Base-by-base conservation (phyloP, 805 yeast genomes). In the Saccharomycopsis sp. region DNA sequence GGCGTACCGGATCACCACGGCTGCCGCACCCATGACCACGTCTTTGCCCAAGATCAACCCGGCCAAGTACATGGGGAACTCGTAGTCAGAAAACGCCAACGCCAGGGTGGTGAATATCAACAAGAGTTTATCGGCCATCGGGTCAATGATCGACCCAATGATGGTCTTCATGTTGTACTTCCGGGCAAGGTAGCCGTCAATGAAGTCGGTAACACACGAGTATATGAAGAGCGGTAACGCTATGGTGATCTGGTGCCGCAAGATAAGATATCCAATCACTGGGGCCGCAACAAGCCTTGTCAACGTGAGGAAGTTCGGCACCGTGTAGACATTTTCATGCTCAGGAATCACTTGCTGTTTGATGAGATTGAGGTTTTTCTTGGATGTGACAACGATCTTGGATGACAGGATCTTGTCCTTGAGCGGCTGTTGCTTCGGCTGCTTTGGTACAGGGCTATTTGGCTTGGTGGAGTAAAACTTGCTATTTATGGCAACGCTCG, bases 141-240 rank as follows among this genome's bases (percentile, higher is more conserved):
- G 99, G 54, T 92, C 99, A 25, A 94, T 65, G 12, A 92, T 78
- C 0, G 95, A 80, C 0, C 99, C 99, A 5, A 87, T 72, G 1
- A 83, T 79, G 1, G 95, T 77, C 52, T 76, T 72, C 69, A 81
- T 65, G 42, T 85, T 77, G 64, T 60, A 89, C 45, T 62, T 71
- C 41, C 99, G 68, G 4, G 99, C 99, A 48, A 94, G 75, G 53
- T 62, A 83, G 0, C 99, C 99, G 59, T 92, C 99, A 17, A 88
- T 61, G 48, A 84, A 80, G 58, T 92, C 99, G 0, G 98, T 89
- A 3, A 87, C 57, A 49, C 96, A 81, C 0, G 96, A 87, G 53
- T 86, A 87, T 0, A 76, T 67, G 58, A 92, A 89, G 8, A 92
- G 54, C 1, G 75, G 71, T 34, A 85, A 62, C 0, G 97, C 95